phyloP scores from a whole-genome alignment of 768 basidiomycete species.

The Auricularia sp. region DNA sequence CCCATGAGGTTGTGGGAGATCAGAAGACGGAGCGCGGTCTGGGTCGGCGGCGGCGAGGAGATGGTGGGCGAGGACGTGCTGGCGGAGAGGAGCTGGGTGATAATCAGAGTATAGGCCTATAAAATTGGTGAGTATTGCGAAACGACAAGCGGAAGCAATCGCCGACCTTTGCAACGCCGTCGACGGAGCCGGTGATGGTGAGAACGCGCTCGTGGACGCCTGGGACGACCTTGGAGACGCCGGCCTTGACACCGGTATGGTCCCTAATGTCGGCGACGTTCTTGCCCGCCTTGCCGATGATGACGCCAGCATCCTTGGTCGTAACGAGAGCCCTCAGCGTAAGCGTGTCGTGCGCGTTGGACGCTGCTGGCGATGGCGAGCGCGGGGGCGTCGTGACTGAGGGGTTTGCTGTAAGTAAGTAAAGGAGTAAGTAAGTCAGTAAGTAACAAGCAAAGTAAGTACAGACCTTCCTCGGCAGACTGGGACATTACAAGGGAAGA shows the following conservation, averaged over 20 bases:
- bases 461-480: neutral
- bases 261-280: conserved; percentile 96
- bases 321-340: conserved; percentile 91
- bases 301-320: conserved; percentile 94
- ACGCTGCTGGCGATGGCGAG: neutral
- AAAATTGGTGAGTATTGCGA: neutral
- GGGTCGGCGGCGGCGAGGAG: conserved; percentile 29
- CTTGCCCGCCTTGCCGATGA: conserved; percentile 93
- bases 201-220: conserved; percentile 98
- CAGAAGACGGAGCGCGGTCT: conserved; percentile 90
- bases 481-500: conserved; percentile 2
- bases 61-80: conserved; percentile 63
- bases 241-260: conserved; percentile 93
- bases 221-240: conserved; percentile 95
- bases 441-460: neutral
- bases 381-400: neutral
- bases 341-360: conserved; percentile 51
- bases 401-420: neutral
- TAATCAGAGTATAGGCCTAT: conserved; percentile 92
- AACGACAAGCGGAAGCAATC: neutral
- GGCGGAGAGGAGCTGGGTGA: conserved; percentile 71
- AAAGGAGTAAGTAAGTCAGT: neutral
- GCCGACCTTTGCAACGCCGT: conserved; percentile 82
- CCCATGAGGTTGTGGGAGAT: conserved; percentile 99
- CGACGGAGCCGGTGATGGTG: conserved; percentile 84